Conservation (phyloP, 2,329 filamentous ascomycete species). For the Shiraia sp. region DNA sequence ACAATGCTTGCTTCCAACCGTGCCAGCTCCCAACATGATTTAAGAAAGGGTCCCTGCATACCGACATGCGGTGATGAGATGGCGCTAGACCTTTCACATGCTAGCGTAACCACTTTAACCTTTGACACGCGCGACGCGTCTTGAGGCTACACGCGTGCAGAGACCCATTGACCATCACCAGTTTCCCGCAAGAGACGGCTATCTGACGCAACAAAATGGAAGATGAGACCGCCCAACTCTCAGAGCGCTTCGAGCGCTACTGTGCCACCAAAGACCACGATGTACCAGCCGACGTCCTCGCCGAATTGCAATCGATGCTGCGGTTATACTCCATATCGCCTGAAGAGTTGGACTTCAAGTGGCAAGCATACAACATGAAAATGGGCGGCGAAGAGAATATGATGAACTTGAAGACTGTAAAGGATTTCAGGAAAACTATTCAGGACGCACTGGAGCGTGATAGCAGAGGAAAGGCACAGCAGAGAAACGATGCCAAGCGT, state of each 20-base stretch:
- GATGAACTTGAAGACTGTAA: slow-evolving; percentile 70
- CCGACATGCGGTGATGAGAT: slow-evolving; percentile 3
- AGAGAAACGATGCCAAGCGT: slow-evolving; percentile 65
- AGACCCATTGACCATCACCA: not conserved
- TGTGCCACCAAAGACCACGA: slow-evolving; percentile 52
- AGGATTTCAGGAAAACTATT: slow-evolving; percentile 82
- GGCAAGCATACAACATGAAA: slow-evolving; percentile 97
- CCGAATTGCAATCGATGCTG: slow-evolving; percentile 84
- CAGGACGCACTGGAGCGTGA: slow-evolving; percentile 82
- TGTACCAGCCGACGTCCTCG: slow-evolving; percentile 75
- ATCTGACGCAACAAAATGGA: slow-evolving; percentile 47
- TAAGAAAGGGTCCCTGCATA: slow-evolving; percentile 17
- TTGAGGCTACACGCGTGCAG: slow-evolving; percentile 13
- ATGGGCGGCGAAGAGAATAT: slow-evolving; percentile 81
- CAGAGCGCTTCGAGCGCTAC: slow-evolving; percentile 67
- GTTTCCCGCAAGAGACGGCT: slow-evolving; percentile 7
- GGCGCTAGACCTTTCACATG: slow-evolving; percentile 17
- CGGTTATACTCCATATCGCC: slow-evolving; percentile 77
- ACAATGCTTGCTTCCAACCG: too few relatives aligned
- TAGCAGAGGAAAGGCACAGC: slow-evolving; percentile 67
- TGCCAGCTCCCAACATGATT: slow-evolving; percentile 14
- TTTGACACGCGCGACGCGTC: slow-evolving; percentile 35
- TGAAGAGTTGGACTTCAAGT: slow-evolving; percentile 96
- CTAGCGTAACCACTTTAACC: slow-evolving; percentile 25
- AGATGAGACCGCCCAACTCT: slow-evolving; percentile 57